Base-by-base conservation (phyloP, 2,329 filamentous ascomycete species). In the Aspergillus calidoustus region DNA sequence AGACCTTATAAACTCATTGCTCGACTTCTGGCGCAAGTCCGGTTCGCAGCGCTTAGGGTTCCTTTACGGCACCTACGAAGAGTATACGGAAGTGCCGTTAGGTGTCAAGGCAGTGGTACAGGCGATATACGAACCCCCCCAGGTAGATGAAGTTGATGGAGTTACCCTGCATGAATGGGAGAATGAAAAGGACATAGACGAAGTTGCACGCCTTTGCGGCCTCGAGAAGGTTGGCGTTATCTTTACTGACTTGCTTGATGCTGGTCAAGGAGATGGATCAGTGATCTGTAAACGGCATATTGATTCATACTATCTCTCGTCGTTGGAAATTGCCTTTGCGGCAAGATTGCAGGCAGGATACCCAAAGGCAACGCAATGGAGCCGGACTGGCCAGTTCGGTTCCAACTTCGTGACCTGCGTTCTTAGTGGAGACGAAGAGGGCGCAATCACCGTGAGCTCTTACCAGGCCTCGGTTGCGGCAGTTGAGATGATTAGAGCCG, bases 381-480 rank as follows among this genome's bases (percentile, higher is more conserved):
- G 19, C 95, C 95, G 72, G 97, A 99, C 59, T 86, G 86, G 50
- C 94, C 95, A 3, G 91, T 96, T 71, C 97, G 93, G 75, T 94
- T 97, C 94, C 95, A 99, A 77, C 28, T 57, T 57, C 7, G 55
- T 48, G 13, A 51, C 23, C 15, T 57, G 47, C 38, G 47, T 52
- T 25, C 51, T 48, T 41, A 57, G 84, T 52, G 93, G 87, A 22
- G 95, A 89, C 1, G 93, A 91, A 66, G 83, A 91, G 53, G 92
- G 93, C 59, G 89, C 93, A 65, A 98, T 99, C 68, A 86, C 89
- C 19, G 91, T 99, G 64, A 91, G 92, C 4, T 89, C 93, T 0
- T 99, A 98, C 72, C 95, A 99, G 77, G 93, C 92, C 65, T 97
- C 94, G 1, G 97, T 97, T 69, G 91, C 95, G 17, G 93, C 93